phyloP scores from a whole-genome alignment of 106 monocot genomes.

The Apostasia shenzhenica region DNA sequence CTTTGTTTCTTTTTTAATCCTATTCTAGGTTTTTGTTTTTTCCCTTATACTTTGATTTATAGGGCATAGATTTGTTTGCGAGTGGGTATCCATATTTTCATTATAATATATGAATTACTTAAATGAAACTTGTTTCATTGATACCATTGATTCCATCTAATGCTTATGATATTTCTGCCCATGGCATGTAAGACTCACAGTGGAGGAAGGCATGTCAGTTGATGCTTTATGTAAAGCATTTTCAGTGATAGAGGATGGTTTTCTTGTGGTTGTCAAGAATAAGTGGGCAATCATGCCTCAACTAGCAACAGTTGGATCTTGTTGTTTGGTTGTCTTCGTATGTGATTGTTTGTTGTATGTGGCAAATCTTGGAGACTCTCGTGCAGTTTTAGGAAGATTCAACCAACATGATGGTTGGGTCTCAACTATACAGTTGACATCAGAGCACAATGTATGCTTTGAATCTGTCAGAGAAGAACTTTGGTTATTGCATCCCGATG shows the following conservation, averaged over 20 bases:
- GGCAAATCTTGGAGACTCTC: conserved; percentile 61
- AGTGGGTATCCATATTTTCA: too few species aligned
- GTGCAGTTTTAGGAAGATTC: conserved; percentile 52
- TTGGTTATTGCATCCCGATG: conserved; percentile 49
- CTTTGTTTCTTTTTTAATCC: too few species aligned
- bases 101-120: too few species aligned
- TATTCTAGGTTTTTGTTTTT: too few species aligned
- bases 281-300: conserved; percentile 41
- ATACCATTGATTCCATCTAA: too few species aligned
- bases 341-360: conserved; percentile 40
- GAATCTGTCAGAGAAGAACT: conserved; percentile 65
- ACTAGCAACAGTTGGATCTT: conserved; percentile 49
- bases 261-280: conserved; percentile 40
- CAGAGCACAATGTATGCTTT: conserved; percentile 66
- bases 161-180: too few species aligned
- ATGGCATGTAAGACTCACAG: not conserved
- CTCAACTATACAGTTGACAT: conserved; percentile 43
- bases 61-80: too few species aligned
- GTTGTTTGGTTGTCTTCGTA: conserved; percentile 45
- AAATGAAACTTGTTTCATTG: too few species aligned
- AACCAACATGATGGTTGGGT: conserved; percentile 21
- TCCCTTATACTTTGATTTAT: too few species aligned
- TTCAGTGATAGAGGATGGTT: conserved; percentile 43
- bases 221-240: conserved; percentile 42
- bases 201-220: conserved; percentile 32